phyloP scores from a whole-genome alignment of 345 rosid genomes.

The Rhizophora mangle region DNA sequence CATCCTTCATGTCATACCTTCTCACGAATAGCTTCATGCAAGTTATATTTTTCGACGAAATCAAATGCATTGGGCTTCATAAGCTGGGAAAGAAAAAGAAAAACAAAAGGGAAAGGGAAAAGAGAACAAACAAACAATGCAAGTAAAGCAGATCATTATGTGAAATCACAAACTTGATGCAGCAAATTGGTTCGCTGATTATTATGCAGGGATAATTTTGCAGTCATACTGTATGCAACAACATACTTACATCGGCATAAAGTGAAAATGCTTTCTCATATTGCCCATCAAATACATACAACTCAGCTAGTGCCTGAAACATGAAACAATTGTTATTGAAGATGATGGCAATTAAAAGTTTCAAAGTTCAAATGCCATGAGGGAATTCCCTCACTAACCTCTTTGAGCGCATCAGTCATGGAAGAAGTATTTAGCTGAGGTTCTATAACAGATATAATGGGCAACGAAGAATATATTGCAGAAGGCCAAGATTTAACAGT shows the following conservation, averaged over 20 bases:
- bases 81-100: conserved; percentile 56
- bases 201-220: not conserved
- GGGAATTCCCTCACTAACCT: conserved; percentile 44
- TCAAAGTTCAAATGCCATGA: conserved; percentile 18
- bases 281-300: conserved; percentile 84
- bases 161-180: no score
- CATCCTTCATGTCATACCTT: conserved; percentile 55
- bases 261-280: conserved; percentile 81
- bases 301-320: conserved; percentile 84
- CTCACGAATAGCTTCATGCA: conserved; percentile 80
- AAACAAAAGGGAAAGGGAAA: conserved; percentile 3
- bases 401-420: conserved; percentile 91
- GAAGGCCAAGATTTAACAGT: conserved; percentile 95
- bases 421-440: conserved; percentile 94
- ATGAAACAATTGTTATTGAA: conserved; percentile 22
- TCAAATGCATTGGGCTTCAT: conserved; percentile 86
- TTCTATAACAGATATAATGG: conserved; percentile 94
- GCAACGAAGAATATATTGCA: conserved; percentile 71
- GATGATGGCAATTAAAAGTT: conserved; percentile 15
- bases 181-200: no score
- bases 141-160: not conserved
- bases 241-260: conserved; percentile 90
- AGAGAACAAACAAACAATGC: not conserved
- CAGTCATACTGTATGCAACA: not conserved
- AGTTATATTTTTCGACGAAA: conserved; percentile 73